Conservation (phyloP, 805 yeast genomes). For the Saccharomycopsis sp. region DNA sequence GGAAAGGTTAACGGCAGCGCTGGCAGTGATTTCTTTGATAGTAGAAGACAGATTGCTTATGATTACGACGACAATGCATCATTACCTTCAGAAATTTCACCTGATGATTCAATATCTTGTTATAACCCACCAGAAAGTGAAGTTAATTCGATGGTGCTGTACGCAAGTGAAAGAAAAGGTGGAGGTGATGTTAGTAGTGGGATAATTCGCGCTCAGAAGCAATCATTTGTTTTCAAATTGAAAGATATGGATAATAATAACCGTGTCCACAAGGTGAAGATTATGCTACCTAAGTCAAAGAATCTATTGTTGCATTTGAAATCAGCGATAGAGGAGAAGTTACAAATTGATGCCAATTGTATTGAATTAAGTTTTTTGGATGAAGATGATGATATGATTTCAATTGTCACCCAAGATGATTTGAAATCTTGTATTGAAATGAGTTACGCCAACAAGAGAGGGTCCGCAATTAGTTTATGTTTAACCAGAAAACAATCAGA, state of each 20-base stretch:
- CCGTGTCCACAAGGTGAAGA: slow-evolving; percentile 23
- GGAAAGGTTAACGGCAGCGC: not conserved
- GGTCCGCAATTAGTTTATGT: not conserved
- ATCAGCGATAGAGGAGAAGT: slow-evolving; percentile 24
- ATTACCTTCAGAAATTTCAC: slow-evolving; percentile 13
- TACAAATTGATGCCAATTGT: slow-evolving; percentile 21
- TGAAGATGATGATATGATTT: slow-evolving; percentile 32
- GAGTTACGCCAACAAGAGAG: slow-evolving; percentile 8
- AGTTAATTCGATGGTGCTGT: slow-evolving; percentile 15
- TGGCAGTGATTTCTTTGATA: not conserved
- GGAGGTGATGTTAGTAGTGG: slow-evolving; percentile 17
- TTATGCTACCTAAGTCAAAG: slow-evolving; percentile 23
- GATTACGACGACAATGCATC: slow-evolving; percentile 6
- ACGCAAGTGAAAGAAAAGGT: slow-evolving; percentile 12
- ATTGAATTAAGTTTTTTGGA: slow-evolving; percentile 34
- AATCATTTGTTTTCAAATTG: slow-evolving; percentile 16
- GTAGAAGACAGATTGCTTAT: not conserved
- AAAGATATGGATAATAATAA: slow-evolving; percentile 24
- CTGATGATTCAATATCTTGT: slow-evolving; percentile 21
- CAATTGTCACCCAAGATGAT: slow-evolving; percentile 31
- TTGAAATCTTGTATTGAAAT: slow-evolving; percentile 26
- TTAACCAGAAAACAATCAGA: not conserved
- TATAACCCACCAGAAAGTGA: slow-evolving; percentile 20
- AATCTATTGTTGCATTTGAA: slow-evolving; percentile 23
- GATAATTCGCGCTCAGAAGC: slow-evolving; percentile 15